Evolutionary conservation across 1,284 basidiomycete genomes (phyloP).

Genomic region (Cryptococcus wingfieldii): DNA sequence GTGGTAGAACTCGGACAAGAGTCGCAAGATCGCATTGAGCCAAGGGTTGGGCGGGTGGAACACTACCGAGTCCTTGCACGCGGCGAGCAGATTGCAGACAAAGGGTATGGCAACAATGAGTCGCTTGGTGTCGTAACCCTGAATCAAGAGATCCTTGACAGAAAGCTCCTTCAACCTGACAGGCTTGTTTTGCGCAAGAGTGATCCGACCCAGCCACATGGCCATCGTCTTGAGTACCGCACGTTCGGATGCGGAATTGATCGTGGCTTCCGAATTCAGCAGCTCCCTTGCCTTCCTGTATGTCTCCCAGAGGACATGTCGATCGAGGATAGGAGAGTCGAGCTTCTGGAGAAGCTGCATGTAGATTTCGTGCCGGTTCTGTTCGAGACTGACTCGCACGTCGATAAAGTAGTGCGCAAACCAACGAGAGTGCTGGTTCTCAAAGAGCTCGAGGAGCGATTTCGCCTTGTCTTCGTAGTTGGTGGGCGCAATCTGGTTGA

Average conservation of each 20-base stretch:
- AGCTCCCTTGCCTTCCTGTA: constrained; percentile 77
- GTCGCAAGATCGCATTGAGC: constrained; percentile 89
- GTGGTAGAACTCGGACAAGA: constrained; percentile 93
- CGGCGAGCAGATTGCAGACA: constrained; percentile 94
- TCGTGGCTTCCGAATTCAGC: constrained; percentile 87
- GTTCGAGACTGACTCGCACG: constrained; percentile 91
- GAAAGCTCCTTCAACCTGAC: constrained; percentile 91
- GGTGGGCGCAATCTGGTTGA: constrained; percentile 93
- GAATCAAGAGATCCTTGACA: constrained; percentile 92
- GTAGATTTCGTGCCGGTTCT: constrained; percentile 95
- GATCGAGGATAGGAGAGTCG: constrained; percentile 60
- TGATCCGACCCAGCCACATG: constrained; percentile 91
- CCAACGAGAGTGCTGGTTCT: constrained; percentile 82
- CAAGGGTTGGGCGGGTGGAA: constrained; percentile 98
- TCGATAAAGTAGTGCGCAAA: constrained; percentile 97
- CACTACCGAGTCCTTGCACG: constrained; percentile 80
- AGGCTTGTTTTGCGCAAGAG: constrained; percentile 84
- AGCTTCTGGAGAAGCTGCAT: constrained; percentile 86
- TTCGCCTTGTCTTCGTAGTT: constrained; percentile 83
- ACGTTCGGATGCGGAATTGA: constrained; percentile 79
- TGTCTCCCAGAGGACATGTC: constrained; percentile 88
- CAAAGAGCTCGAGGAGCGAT: constrained; percentile 78
- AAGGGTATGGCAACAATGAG: constrained; percentile 95
- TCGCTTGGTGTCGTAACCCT: constrained; percentile 89
- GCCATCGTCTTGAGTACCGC: constrained; percentile 89